Evolutionary conservation across 768 basidiomycete species (phyloP), one percentile per base, ranked within the genome.

Genomic region (Flagelloscypha sp.): DNA sequence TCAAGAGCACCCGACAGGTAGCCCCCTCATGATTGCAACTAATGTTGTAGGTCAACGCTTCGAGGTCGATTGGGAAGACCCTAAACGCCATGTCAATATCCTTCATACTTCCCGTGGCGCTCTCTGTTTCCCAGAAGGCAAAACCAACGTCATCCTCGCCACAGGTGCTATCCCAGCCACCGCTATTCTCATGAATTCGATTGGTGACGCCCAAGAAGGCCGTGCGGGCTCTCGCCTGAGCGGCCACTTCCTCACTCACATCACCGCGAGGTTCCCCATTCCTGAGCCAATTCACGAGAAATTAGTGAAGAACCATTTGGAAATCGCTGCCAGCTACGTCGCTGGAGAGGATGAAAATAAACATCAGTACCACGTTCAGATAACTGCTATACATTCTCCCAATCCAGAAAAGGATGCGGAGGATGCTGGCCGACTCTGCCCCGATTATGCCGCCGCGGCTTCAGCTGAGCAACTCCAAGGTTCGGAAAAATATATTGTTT

Each of bases 81-180:
- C 37, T 19, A 25, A 24, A 9, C 25, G 35, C 17, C 29, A 39
- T 6, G 38, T 27, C 15, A 30, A 41, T 18, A 40, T 46, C 6
- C 22, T 48, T 5, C 32, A 38, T 24, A 48, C 47, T 0, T 48
- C 47, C 20, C 47, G 47, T 5, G 47, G 47, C 16, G 21, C 29
- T 10, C 20, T 48, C 5, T 40, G 20, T 17, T 42, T 49, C 18
- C 36, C 47, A 5, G n/a, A n/a, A n/a, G 29, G 36, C 21, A 40
- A 36, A 6, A 35, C 47, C 10, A 48, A 48, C 24, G 32, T 48
- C 36, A 48, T 48, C 13, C 47, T 48, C 12, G 48, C 48, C 21
- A 40, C 47, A 1, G 47, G 48, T 2, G 28, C 47, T 27, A 45
- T 48, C 8, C 47, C 47, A 11, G 40, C 43, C 27, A 42, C 40